Evolutionary conservation across 306 rosid species (phyloP).

Genomic region (Vigna mungo): DNA sequence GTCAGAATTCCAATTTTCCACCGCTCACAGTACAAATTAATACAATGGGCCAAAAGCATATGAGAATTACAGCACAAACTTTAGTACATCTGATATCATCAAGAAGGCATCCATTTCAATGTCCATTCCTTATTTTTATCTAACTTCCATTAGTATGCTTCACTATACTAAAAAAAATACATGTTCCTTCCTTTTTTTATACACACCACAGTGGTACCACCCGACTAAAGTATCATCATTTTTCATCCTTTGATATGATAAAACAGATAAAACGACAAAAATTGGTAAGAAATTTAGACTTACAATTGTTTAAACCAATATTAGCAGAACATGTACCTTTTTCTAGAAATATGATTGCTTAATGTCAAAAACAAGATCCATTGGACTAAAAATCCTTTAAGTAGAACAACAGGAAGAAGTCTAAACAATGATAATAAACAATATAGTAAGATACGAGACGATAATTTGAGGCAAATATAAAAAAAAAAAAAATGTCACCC

Average conservation of each 20-base stretch:
- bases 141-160: not conserved
- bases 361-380: too few relatives aligned
- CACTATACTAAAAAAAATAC: not conserved
- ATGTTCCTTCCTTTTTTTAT: not conserved
- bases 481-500: not conserved
- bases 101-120: not conserved
- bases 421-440: not conserved
- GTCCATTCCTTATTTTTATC: too few relatives aligned
- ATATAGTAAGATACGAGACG: not conserved
- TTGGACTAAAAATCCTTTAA: too few relatives aligned
- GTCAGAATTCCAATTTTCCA: constrained; percentile 20
- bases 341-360: too few relatives aligned
- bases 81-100: not conserved
- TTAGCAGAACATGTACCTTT: not conserved
- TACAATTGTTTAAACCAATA: not conserved
- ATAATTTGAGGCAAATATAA: not conserved
- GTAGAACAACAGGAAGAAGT: too few relatives aligned
- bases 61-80: not conserved
- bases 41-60: not conserved
- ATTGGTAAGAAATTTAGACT: constrained; percentile 1
- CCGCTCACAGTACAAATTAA: constrained; percentile 1
- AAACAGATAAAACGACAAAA: too few relatives aligned
- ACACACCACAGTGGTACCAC: not conserved
- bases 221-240: not conserved
- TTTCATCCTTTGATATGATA: not conserved